These are phyloP conservation scores for Botrytis elliptica DNA, from an alignment of 2,329 filamentous ascomycete genomes.

Conservation along the genomic window DNA sequence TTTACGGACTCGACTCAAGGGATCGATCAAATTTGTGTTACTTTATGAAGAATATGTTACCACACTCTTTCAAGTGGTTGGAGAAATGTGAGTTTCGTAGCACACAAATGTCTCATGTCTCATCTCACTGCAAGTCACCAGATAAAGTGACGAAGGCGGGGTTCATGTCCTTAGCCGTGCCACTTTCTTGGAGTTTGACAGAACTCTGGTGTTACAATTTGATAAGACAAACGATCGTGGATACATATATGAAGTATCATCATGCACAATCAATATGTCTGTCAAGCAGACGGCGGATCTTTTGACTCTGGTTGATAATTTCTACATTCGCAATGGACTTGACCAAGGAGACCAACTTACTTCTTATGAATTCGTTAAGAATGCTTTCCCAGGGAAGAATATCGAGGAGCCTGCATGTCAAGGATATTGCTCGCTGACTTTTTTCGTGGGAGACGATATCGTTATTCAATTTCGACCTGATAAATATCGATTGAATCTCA, in stretches of 20 bases:
- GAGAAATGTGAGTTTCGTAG: background rate
- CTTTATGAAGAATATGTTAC: background rate
- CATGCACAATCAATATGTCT: constrained; percentile 13
- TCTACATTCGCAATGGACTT: constrained; percentile 35
- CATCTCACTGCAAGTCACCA: constrained; percentile 2
- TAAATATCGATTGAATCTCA: constrained; percentile 45
- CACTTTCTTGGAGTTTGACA: constrained; percentile 6
- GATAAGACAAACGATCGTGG: background rate
- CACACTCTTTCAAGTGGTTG: background rate
- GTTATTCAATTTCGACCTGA: constrained; percentile 51
- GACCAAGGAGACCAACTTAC: constrained; percentile 24
- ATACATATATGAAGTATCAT: constrained; percentile 10
- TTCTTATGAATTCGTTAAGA: constrained; percentile 40
- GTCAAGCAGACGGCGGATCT: background rate
- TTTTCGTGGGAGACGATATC: constrained; percentile 42
- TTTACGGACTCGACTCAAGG: background rate
- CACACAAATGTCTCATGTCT: background rate
- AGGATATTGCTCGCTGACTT: constrained; percentile 54
- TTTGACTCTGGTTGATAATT: constrained; percentile 26
- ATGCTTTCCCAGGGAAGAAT: constrained; percentile 38
- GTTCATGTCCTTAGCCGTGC: constrained; percentile 19
- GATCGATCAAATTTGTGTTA: background rate
- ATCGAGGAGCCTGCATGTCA: constrained; percentile 44
- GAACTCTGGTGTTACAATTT: background rate
- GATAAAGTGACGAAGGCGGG: constrained; percentile 2